Base-by-base conservation (phyloP, 352 stramenopile species). In the Globisporangium splendens region DNA sequence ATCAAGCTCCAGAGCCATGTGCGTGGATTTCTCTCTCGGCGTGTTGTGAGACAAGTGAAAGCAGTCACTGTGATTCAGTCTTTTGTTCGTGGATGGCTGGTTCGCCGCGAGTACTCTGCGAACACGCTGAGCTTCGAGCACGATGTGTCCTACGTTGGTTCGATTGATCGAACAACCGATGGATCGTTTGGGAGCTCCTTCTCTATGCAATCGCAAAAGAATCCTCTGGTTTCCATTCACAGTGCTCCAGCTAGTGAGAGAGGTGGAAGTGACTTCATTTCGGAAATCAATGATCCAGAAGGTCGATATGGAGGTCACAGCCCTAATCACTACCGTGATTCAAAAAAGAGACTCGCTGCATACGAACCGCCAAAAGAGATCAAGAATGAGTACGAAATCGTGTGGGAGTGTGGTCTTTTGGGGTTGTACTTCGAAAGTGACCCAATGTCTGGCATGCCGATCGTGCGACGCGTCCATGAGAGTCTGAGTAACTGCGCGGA, bases 351-450 rank as follows among this genome's bases (percentile, higher is more conserved):
- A 33, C 69, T 85, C 0, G 73, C 76, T 2, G 66, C 77, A 43
- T 91, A 93, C 61, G 69, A 82, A 20, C 81, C 82, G 4, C 79
- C 80, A 1, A 80, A 75, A 54, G 72, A 84, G 20, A 80, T 93
- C 41, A 65, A 79, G 39, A 81, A 86, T 61, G 82, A 93, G 69
- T 95, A 95, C 61, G 80, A 91, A 43, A 93, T 95, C 39, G 84
- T 90, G n/a, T 95, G 86, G 86, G 82, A 92, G 56, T 92, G 83
- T 21, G 86, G 86, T 14, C 56, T 93, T 8, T 68, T 95, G 12
- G 86, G 86, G 15, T 62, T 95, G 38, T 93, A 92, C 61, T 95
- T 95, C 39, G 86, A 92, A 61, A 92, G 83, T 41, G 86, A 95
- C 42, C 79, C 76, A 8, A 51, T 88, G 21, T 86, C 83, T 0